Base-by-base conservation (phyloP, 2,329 filamentous ascomycete genomes). In the Shiraia bambusicola region DNA sequence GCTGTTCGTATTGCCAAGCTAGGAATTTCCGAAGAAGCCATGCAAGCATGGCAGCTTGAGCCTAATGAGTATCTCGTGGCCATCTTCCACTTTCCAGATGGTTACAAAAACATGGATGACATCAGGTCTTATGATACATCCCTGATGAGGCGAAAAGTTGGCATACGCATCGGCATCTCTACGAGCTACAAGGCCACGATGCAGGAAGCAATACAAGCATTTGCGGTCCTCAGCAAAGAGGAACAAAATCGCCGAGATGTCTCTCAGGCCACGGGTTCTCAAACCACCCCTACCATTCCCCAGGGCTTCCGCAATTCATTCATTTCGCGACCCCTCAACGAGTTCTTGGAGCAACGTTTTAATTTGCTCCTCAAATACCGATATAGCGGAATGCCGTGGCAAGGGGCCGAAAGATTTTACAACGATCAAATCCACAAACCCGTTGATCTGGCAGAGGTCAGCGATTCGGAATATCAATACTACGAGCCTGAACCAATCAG, bases 31-130 rank as follows among this genome's bases (percentile, higher is more conserved):
- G 77, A 84, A 27, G 87, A 91, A 58, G 83, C 82, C 0, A 79
- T 88, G 66, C 77, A 85, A 57, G 87, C 89, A 1, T 95, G 90
- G 90, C 78, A 84, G 45, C 65, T 95, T 9, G 69, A 78, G 11
- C 69, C 75, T 0, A 67, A 74, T 0, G 84, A 90, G 25, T 91
- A 92, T 57, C 66, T 95, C 28, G 78, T 92, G 4, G 73, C 94
- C 4, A 72, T 95, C 15, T 77, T 93, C 30, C 78, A 78, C 26
- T 86, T 86, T 50, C 69, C 75, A 0, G 65, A 67, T n/a, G 75
- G 72, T 0, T 95, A 94, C 65, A 75, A 73, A 24, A 70, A 72
- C 3, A 70, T 86, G 34, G 76, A 84, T 12, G 62, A 78, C 0
- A 63, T 87, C 8, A 60, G 79, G 11, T 59, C 65, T 0, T 64